Base-by-base conservation (phyloP, 208 protist species). In the Acanthamoeba castellanii region DNA sequence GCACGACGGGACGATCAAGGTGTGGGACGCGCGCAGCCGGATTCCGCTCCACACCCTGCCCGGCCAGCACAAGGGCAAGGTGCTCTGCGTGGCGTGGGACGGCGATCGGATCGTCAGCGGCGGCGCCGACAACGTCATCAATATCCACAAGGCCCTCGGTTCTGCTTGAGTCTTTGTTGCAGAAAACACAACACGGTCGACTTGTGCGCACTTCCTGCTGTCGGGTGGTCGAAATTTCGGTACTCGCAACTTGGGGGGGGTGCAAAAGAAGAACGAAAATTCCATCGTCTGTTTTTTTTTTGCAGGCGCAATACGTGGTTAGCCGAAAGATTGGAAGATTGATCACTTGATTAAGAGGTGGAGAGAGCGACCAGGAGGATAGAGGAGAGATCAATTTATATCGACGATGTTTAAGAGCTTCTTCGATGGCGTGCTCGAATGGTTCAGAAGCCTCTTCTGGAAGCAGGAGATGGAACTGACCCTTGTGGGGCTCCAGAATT, bases 401-500 rank as follows among this genome's bases (percentile, higher is more conserved):
- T 42, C 1, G 8, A 72, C n/a, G 74, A 96, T 96, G 95, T 94
- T 96, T 37, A 95, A 94, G 66, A 59, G 45, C 14, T 97, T 95
- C 42, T 94, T 97, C 59, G 95, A 97, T 74, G 96, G 87, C 22
- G 34, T 96, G 9, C 32, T 96, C 14, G 95, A 97, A 45, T 97
- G 92, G 92, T 94, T 97, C 88, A 70, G 89, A 45, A 96, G 96
- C 55, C 95, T 99, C 27, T 99, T 99, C 95, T 99, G 98, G 97
- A 98, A 98, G 95, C 97, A 99, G 96, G 98, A 99, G 96, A 99
- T 99, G 98, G 98, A 99, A 87, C 94, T 99, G 47, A 99, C 98
- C 13, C 95, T 99, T 6, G 98, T 99, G n/a, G 98, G 98, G 68
- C 93, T 99, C 25, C 98, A 99, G 94, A 98, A 98, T 68, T 98